phyloP scores from a whole-genome alignment of 345 rosid species.

The Brassica juncea region DNA sequence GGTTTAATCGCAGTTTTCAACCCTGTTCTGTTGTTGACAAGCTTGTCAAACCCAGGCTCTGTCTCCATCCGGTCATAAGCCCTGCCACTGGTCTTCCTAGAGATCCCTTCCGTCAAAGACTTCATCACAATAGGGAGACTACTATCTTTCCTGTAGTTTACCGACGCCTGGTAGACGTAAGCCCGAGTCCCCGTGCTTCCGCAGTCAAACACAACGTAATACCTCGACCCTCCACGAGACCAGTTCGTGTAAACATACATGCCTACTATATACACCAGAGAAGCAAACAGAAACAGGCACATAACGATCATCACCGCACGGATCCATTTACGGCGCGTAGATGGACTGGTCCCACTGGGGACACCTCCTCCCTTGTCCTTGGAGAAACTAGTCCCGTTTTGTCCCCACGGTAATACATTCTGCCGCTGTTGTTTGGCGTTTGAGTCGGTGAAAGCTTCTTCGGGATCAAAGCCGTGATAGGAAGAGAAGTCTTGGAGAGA shows the following conservation, averaged over 20 bases:
- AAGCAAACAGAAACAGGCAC: conserved; percentile 59
- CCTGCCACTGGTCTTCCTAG: conserved; percentile 76
- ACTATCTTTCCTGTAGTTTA: conserved; percentile 59
- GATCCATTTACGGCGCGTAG: conserved; percentile 58
- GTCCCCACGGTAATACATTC: conserved; percentile 41
- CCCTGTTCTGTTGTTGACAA: conserved; percentile 77
- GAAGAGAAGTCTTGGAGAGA: conserved; percentile 92
- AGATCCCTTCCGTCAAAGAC: conserved; percentile 67
- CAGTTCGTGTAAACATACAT: conserved; percentile 68
- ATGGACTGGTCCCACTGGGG: conserved; percentile 44
- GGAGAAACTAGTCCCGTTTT: conserved; percentile 71
- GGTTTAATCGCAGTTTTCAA: conserved; percentile 79
- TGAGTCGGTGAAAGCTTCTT: conserved; percentile 38
- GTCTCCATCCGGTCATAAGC: conserved; percentile 99
- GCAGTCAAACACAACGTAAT: conserved; percentile 92
- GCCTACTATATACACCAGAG: conserved; percentile 56
- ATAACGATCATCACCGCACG: conserved; percentile 51
- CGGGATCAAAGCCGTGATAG: conserved; percentile 56
- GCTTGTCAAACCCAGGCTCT: conserved; percentile 89
- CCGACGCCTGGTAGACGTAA: conserved; percentile 71
- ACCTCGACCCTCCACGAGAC: conserved; percentile 74
- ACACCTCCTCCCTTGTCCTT: conserved; percentile 65
- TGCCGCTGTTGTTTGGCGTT: not conserved
- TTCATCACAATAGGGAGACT: conserved; percentile 69
- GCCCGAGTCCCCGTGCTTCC: conserved; percentile 99